A percentile compares a stretch with the other conserved stretches of the same genome.
Conservation (phyloP, 2,329 filamentous ascomycete genomes). For the Ophiostoma tasmaniense region DNA sequence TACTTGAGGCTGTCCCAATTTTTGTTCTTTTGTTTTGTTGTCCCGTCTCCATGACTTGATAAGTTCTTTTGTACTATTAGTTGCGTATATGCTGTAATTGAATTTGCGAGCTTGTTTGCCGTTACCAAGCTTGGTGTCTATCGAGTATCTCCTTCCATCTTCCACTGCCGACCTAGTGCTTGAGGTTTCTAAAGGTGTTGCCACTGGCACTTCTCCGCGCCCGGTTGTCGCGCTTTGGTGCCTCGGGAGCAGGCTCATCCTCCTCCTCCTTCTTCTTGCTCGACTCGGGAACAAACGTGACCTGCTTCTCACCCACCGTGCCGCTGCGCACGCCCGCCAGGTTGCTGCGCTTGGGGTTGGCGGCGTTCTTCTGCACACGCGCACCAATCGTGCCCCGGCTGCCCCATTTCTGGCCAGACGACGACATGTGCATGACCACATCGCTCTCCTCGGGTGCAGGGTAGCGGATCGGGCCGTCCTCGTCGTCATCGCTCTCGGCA, state of each 20-base stretch:
- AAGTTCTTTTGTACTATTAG: background rate
- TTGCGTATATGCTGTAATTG: background rate
- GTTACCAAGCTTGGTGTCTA: conserved; percentile 7
- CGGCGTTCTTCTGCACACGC: conserved; percentile 39
- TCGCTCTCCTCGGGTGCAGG: conserved; percentile 18
- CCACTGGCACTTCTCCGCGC: conserved; percentile 62
- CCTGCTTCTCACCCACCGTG: conserved; percentile 54
- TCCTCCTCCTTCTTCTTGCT: conserved; percentile 39
- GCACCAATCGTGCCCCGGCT: conserved; percentile 48
- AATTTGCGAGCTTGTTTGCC: conserved; percentile 2
- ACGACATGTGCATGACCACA: conserved; percentile 59
- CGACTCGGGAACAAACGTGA: conserved; percentile 62
- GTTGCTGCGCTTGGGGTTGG: conserved; percentile 22
- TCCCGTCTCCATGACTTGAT: background rate
- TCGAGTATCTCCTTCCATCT: background rate
- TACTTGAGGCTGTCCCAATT: background rate
- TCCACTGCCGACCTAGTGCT: conserved; percentile 13
- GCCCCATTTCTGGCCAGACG: conserved; percentile 54
- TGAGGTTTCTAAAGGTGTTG: conserved; percentile 63
- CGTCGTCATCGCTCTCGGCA: background rate
- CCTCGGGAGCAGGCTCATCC: conserved; percentile 24
- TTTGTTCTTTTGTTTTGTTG: background rate
- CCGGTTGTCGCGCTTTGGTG: conserved; percentile 30
- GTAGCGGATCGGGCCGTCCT: conserved; percentile 33
- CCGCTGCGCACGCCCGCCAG: conserved; percentile 24